phyloP scores from a whole-genome alignment of 2,329 filamentous ascomycete species.

The Aspergillus alliaceus region DNA sequence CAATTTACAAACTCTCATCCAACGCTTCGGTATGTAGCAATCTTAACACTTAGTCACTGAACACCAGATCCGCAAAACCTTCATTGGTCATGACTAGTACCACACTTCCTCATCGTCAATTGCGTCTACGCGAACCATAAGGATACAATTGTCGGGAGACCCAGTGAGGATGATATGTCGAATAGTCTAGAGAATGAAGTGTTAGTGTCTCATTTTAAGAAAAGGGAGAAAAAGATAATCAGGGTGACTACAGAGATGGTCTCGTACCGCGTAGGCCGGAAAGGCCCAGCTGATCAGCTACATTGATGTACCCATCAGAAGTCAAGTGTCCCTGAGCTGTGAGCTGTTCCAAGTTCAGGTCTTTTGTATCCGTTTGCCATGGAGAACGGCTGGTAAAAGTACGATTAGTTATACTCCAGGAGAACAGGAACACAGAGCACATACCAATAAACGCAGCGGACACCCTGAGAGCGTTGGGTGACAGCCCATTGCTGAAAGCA shows the following conservation, averaged over 20 bases:
- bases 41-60: not conserved
- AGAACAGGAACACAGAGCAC: conserved; percentile 8
- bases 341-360: conserved; percentile 33
- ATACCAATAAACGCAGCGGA: conserved; percentile 49
- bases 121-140: conserved; percentile 18
- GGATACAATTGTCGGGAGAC: conserved; percentile 25
- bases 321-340: conserved; percentile 27
- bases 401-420: not conserved
- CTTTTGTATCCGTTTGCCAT: conserved; percentile 37
- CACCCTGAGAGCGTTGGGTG: conserved; percentile 30
- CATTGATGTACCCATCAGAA: conserved; percentile 47
- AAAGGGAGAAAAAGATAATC: not conserved
- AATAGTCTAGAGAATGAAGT: conserved; percentile 32
- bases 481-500: conserved; percentile 58
- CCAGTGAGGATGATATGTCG: conserved; percentile 44
- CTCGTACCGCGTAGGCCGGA: conserved; percentile 39
- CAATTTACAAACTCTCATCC: not conserved
- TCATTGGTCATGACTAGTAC: not conserved
- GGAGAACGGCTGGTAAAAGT: conserved; percentile 37
- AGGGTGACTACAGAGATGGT: conserved; percentile 19
- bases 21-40: not conserved
- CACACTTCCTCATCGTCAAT: not conserved
- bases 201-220: not conserved
- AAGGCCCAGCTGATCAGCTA: conserved; percentile 43
- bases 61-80: not conserved